A percentile compares a stretch with the other conserved stretches of the same genome.
Conservation (phyloP, 805 yeast species). For the Sungouiozyma intestinalis region DNA sequence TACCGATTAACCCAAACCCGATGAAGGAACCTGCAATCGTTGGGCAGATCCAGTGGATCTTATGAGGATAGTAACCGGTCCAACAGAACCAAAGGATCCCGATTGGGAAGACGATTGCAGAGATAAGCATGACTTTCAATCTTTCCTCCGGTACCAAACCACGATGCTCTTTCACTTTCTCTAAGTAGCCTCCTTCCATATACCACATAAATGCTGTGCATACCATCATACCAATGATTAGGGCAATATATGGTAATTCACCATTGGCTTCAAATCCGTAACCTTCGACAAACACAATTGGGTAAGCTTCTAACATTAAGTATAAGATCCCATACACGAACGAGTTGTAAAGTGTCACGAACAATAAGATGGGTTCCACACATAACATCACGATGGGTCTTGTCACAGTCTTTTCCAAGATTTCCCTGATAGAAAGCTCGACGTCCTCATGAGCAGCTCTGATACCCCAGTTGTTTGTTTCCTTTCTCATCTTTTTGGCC, state of each 20-base stretch:
- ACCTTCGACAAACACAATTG: constrained; percentile 53
- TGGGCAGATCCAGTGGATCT: constrained; percentile 78
- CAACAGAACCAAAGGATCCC: constrained; percentile 84
- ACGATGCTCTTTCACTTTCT: constrained; percentile 39
- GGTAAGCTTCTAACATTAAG: constrained; percentile 63
- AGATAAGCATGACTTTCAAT: constrained; percentile 63
- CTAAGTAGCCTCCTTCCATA: constrained; percentile 43
- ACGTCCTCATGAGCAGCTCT: constrained; percentile 67
- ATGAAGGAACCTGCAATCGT: constrained; percentile 51
- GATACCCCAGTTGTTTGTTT: constrained; percentile 76
- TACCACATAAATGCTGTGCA: constrained; percentile 39
- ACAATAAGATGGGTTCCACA: constrained; percentile 63
- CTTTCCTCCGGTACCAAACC: constrained; percentile 72
- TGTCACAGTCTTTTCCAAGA: constrained; percentile 49
- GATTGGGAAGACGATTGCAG: constrained; percentile 59
- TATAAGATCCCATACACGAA: constrained; percentile 75
- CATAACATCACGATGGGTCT: constrained; percentile 61
- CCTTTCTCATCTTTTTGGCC: constrained; percentile 47
- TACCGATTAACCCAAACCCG: constrained; percentile 58
- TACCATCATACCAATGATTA: constrained; percentile 55
- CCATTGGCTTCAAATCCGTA: constrained; percentile 43
- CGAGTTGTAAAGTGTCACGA: constrained; percentile 60
- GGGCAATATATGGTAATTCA: constrained; percentile 70
- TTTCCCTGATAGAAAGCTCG: constrained; percentile 44
- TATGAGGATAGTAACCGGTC: constrained; percentile 67